phyloP scores from a whole-genome alignment of 176 grass and related monocot species.

The Calamus simplicifolius region DNA sequence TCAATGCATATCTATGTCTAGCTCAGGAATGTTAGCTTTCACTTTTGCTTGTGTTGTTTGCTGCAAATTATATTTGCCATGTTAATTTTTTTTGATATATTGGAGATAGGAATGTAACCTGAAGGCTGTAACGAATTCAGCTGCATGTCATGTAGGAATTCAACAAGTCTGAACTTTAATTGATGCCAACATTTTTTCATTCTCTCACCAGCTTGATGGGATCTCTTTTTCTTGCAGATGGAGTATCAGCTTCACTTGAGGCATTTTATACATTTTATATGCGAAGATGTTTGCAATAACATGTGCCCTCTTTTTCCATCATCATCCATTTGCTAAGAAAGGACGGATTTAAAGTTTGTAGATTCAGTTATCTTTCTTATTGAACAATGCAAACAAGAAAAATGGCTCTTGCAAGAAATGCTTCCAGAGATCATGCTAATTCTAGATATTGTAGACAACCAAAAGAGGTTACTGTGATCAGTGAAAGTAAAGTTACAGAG shows the following conservation, averaged over 20 bases:
- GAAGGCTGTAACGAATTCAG: neutral
- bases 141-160: neutral
- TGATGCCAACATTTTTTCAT: neutral
- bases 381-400: constrained; percentile 70
- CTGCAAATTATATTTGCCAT: no score
- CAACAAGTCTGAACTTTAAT: constrained; percentile 1
- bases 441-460: constrained; percentile 30
- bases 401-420: constrained; percentile 51
- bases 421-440: constrained; percentile 32
- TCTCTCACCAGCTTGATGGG: no score
- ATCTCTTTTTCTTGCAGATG: no score
- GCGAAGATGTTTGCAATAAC: neutral
- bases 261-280: neutral
- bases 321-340: neutral
- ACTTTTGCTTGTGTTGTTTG: no score
- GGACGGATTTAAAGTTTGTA: neutral
- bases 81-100: neutral
- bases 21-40: no score
- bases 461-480: constrained; percentile 33
- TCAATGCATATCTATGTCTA: no score
- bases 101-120: neutral
- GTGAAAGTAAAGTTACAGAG: constrained; percentile 85
- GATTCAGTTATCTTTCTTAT: constrained; percentile 11
- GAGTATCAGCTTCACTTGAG: no score
- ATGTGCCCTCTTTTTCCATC: neutral